These are phyloP conservation scores for Rubroboletus satanas DNA, from an alignment of 768 basidiomycete genomes.

Conservation along the genomic window DNA sequence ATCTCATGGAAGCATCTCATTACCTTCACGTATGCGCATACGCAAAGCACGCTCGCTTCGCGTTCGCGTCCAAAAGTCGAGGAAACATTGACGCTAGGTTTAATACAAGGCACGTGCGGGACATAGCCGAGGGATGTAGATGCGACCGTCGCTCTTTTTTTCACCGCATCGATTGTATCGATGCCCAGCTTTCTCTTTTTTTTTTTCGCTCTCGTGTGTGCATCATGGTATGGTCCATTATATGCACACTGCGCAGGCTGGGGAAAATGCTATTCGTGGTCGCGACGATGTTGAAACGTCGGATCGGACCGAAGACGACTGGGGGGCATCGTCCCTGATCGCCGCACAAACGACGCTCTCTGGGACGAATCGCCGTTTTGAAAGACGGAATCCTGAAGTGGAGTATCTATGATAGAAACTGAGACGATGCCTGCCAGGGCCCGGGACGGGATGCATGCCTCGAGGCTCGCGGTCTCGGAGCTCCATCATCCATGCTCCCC, in stretches of 20 bases:
- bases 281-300: too few relatives aligned
- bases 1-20: conserved; percentile 1
- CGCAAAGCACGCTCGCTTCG: neutral
- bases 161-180: neutral
- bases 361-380: conserved; percentile 4
- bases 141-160: neutral
- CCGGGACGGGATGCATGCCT: neutral
- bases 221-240: neutral
- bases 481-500: neutral
- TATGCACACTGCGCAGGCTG: neutral
- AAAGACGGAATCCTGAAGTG: neutral
- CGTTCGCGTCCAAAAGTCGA: neutral
- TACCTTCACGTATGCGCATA: neutral
- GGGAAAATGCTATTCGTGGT: neutral
- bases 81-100: conserved; percentile 6
- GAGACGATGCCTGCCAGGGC: neutral
- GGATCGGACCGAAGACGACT: neutral
- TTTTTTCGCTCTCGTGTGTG: neutral
- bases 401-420: neutral
- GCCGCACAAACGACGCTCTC: neutral
- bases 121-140: neutral
- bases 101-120: conserved; percentile 5
- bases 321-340: neutral
- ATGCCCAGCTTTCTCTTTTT: neutral
- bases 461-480: neutral